Evolutionary conservation across 352 stramenopile genomes (phyloP).

Genomic region (Globisporangium yorkense): DNA sequence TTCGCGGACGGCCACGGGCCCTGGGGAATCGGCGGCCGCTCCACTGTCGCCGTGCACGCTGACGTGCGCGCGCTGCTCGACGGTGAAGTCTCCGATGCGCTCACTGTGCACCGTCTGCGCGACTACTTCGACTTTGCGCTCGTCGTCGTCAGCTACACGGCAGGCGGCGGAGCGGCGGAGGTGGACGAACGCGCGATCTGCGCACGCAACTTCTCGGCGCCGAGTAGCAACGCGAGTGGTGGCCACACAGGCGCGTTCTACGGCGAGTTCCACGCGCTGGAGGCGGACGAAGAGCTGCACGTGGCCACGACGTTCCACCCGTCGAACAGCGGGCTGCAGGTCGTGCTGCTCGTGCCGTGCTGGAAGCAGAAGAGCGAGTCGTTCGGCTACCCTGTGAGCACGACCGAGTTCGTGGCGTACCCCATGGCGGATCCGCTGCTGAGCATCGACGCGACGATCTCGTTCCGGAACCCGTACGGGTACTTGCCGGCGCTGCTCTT

Average conservation of each 20-base stretch:
- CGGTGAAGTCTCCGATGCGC: conserved; percentile 54
- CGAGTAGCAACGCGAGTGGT: conserved; percentile 20
- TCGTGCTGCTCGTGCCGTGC: conserved; percentile 64
- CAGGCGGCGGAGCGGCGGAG: conserved; percentile 24
- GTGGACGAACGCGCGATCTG: conserved; percentile 55
- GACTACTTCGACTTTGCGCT: conserved; percentile 84
- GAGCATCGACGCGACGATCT: conserved; percentile 47
- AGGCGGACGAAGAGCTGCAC: conserved; percentile 30
- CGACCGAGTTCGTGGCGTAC: conserved; percentile 61
- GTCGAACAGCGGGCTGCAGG: conserved; percentile 42
- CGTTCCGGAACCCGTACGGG: conserved; percentile 79
- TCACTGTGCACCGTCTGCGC: conserved; percentile 57
- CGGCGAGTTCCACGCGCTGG: conserved; percentile 46
- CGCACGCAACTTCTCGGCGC: conserved; percentile 48
- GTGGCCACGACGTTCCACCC: conserved; percentile 53
- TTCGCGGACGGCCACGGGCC: conserved; percentile 62
- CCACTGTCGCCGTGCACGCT: conserved; percentile 42
- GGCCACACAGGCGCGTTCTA: conserved; percentile 25
- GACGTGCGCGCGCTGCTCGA: conserved; percentile 40
- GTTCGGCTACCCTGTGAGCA: conserved; percentile 74
- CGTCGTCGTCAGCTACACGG: conserved; percentile 56
- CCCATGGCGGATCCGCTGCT: conserved; percentile 70
- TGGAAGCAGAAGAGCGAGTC: conserved; percentile 80
- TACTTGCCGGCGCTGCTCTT: conserved; percentile 78
- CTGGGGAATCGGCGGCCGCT: conserved; percentile 37